Conservation (phyloP, 257 asterid genomes). For the Paraleonurus japonicus region DNA sequence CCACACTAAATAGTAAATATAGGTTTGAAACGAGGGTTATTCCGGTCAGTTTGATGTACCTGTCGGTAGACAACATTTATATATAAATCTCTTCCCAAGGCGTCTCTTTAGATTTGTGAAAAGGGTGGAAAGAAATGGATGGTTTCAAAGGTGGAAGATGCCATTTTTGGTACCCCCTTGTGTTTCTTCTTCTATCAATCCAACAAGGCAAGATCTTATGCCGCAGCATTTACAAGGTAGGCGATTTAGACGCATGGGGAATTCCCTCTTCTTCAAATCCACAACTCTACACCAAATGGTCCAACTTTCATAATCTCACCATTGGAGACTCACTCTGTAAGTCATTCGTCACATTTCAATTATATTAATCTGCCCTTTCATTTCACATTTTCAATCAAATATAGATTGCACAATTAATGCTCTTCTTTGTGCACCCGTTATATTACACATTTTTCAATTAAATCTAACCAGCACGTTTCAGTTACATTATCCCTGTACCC, state of each 20-base stretch:
- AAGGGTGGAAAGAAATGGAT: slow-evolving; percentile 35
- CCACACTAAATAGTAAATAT: too few relatives aligned
- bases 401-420: too few relatives aligned
- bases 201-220: slow-evolving; percentile 42
- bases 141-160: slow-evolving; percentile 8
- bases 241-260: slow-evolving; percentile 75
- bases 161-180: slow-evolving; percentile 36
- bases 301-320: slow-evolving; percentile 52
- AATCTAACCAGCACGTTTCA: too few relatives aligned
- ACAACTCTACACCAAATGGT: slow-evolving; percentile 61
- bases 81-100: not conserved
- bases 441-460: too few relatives aligned
- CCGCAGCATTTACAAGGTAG: slow-evolving; percentile 57
- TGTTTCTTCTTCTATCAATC: slow-evolving; percentile 33
- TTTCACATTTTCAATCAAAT: too few relatives aligned
- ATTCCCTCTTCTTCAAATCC: slow-evolving; percentile 63
- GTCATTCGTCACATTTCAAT: slow-evolving; percentile 15
- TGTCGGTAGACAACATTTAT: slow-evolving; percentile 10
- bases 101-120: not conserved
- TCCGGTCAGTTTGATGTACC: too few relatives aligned
- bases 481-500: too few relatives aligned
- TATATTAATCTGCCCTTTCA: too few relatives aligned
- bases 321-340: slow-evolving; percentile 87
- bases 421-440: too few relatives aligned
- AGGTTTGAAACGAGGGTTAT: slow-evolving; percentile 7